A percentile compares a stretch with the other conserved stretches of the same genome.
phyloP scores from a whole-genome alignment of 1,284 basidiomycete genomes.

The Ceraceosorus guamensis region DNA sequence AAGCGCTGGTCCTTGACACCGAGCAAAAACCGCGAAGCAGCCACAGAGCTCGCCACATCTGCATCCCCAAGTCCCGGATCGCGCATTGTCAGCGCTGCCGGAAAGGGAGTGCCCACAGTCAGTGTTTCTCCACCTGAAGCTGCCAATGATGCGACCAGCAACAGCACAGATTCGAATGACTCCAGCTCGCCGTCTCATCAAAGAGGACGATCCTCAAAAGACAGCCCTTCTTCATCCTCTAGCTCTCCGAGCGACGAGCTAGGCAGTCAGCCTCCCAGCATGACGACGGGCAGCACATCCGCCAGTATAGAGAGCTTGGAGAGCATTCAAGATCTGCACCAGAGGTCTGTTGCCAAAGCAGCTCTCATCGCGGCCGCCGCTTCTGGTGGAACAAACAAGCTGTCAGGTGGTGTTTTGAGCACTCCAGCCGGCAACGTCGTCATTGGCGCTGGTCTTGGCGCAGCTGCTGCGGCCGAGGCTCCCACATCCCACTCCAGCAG shows the following conservation, averaged over 20 bases:
- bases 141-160: slow-evolving; percentile 8
- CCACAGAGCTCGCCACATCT: too few species aligned
- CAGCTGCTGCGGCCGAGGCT: too few species aligned
- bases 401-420: not conserved
- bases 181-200: slow-evolving; percentile 19
- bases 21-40: too few species aligned
- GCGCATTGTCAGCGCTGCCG: slow-evolving; percentile 1
- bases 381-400: not conserved
- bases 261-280: slow-evolving; percentile 29
- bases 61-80: too few species aligned
- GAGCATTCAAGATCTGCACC: slow-evolving; percentile 25
- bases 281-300: slow-evolving; percentile 39
- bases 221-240: too few species aligned
- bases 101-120: slow-evolving; percentile 27
- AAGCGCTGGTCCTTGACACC: too few species aligned
- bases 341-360: slow-evolving; percentile 18
- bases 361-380: slow-evolving; percentile 8
- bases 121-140: slow-evolving; percentile 17
- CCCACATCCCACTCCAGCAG: slow-evolving; percentile 8
- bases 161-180: slow-evolving; percentile 6
- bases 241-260: slow-evolving; percentile 5
- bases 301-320: slow-evolving; percentile 26
- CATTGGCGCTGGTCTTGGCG: too few species aligned
- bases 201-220: too few species aligned
- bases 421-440: not conserved